Evolutionary conservation across 305 asterid genomes (phyloP).

Genomic region (Fraxinus ornus): DNA sequence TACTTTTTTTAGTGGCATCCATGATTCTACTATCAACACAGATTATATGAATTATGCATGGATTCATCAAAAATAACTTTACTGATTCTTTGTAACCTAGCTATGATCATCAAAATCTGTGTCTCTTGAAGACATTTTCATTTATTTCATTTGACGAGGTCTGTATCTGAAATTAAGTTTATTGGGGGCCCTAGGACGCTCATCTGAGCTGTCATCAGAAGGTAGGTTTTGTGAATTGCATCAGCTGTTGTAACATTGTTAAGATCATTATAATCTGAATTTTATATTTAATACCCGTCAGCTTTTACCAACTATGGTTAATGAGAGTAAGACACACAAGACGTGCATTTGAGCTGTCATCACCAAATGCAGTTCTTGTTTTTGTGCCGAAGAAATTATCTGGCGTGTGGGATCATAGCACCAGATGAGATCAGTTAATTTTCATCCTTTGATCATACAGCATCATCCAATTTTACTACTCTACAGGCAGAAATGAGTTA

Average conservation of each 20-base stretch:
- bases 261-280: constrained; percentile 6
- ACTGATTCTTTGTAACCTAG: not conserved
- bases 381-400: not conserved
- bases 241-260: not conserved
- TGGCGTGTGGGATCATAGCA: not conserved
- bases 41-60: not conserved
- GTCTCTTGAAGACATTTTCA: not conserved
- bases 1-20: not conserved
- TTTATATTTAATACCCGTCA: not conserved
- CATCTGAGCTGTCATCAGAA: not conserved
- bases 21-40: constrained; percentile 1
- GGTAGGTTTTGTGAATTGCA: not conserved
- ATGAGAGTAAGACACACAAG: not conserved
- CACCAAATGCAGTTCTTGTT: not conserved
- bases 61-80: not conserved
- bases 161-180: not conserved
- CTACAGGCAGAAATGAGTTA: not conserved
- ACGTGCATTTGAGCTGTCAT: not conserved
- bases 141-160: not conserved
- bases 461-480: not conserved
- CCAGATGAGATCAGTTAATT: constrained; percentile 6
- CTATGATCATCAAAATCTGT: not conserved
- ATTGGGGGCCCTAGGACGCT: not conserved
- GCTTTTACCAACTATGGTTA: not conserved
- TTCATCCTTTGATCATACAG: not conserved